Base-by-base conservation (phyloP, 768 basidiomycete species). In the Lentinula sp. region DNA sequence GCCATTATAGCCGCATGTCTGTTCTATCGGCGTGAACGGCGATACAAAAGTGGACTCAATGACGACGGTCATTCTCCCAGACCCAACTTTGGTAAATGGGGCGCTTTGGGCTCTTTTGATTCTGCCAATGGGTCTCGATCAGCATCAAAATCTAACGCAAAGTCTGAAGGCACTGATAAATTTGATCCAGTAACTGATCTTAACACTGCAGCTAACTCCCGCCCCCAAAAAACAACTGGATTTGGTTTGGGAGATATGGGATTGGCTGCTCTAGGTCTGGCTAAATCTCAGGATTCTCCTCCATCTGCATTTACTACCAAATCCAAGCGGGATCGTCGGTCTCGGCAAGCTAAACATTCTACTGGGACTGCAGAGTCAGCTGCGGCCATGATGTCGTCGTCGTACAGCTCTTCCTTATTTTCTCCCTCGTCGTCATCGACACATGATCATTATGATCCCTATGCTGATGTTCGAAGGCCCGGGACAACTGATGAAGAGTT, bases 61-160 rank as follows among this genome's bases (percentile, higher is more conserved):
- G 46, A 15, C 28, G 18, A 32, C n/a, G 57, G 45, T 37, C 6
- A 9, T 23, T 57, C 46, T 28, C 32, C 48, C 45, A 49, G 16
- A 21, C 48, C 45, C 37, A 59, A 32, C 34, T 48, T 59, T 16
- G 57, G 57, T 7, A 59, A 59, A 50, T 59, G 57, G 57, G 57
- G 57, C 13, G 57, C 57, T 10, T 32, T 59, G 31, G 57, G 57
- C 46, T 59, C 57, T 35, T 59, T 59, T 18, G 57, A 59, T 39
- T 59, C 57, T 32, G 10, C 57, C 28, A 59, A 59, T 23, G 57
- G 45, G 6, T 9, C 45, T 35, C 18, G 37, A 34, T 57, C 56
- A 46, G 32, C 32, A 10, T 1, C 48, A 10, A 37, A 31, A 32
- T 34, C 45, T 9, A 11, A 3, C 1, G 31, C 46, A 23, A 59